A percentile compares a stretch with the other conserved stretches of the same genome.
phyloP scores from a whole-genome alignment of 1,284 basidiomycete species.

The Papiliotrema terrestris region DNA sequence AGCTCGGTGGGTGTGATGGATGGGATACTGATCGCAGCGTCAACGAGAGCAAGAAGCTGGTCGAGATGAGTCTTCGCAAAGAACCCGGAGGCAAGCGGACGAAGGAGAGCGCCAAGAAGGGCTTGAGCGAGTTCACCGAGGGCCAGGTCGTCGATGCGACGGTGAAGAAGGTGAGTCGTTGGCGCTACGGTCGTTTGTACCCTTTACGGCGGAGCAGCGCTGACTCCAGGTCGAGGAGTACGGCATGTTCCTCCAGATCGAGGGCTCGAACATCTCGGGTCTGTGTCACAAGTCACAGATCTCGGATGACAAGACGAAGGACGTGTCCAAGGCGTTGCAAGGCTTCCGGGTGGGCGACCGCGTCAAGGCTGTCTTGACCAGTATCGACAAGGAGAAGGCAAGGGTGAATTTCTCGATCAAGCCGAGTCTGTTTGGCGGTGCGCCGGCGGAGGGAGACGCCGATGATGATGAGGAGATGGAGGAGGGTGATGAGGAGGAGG shows the following conservation, averaged over 20 bases:
- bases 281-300: slow-evolving; percentile 94
- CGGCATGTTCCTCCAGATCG: slow-evolving; percentile 87
- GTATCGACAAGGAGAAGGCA: slow-evolving; percentile 67
- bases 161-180: slow-evolving; percentile 57
- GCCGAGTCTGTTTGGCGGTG: slow-evolving; percentile 70
- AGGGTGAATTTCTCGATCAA: slow-evolving; percentile 86
- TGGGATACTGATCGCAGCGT: slow-evolving; percentile 54
- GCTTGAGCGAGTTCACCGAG: slow-evolving; percentile 60
- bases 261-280: slow-evolving; percentile 76
- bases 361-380: slow-evolving; percentile 74
- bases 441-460: slow-evolving; percentile 53
- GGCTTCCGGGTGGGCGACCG: slow-evolving; percentile 83
- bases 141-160: slow-evolving; percentile 72
- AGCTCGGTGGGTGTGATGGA: too few relatives aligned
- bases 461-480: slow-evolving; percentile 28
- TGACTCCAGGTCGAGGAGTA: slow-evolving; percentile 64
- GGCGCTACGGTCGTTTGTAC: slow-evolving; percentile 12
- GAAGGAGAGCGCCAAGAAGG: slow-evolving; percentile 35
- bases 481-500: slow-evolving; percentile 18
- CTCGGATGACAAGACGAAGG: slow-evolving; percentile 76
- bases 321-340: slow-evolving; percentile 70
- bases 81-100: slow-evolving; percentile 52
- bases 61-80: slow-evolving; percentile 80
- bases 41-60: slow-evolving; percentile 64
- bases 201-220: too few relatives aligned